Evolutionary conservation across 208 protist species (phyloP).

Genomic region (Novymonas esmeraldas): DNA sequence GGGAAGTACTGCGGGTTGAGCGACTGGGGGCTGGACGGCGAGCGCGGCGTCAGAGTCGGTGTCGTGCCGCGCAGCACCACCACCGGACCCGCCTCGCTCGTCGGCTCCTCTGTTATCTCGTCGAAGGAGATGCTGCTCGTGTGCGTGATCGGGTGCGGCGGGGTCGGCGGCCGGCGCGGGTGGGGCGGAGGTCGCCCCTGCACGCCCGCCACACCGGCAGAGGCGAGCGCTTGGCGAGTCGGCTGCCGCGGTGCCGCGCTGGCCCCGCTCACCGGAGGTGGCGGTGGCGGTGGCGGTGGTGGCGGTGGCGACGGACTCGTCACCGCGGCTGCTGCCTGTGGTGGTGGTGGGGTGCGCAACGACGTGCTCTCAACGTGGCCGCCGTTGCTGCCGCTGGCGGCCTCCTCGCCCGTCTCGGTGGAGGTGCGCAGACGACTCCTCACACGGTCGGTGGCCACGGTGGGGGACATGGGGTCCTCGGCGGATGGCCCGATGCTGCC

Average conservation of each 20-base stretch:
- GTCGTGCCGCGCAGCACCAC: conserved; percentile 35
- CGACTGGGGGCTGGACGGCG: conserved; percentile 10
- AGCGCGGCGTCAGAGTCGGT: conserved; percentile 11
- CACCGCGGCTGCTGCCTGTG: too few relatives aligned
- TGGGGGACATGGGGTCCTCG: conserved; percentile 14
- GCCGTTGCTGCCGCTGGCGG: too few relatives aligned
- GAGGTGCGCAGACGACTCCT: background rate
- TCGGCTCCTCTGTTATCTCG: conserved; percentile 34
- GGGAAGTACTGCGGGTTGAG: conserved; percentile 26
- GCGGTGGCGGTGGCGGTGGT: background rate
- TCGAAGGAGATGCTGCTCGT: conserved; percentile 39
- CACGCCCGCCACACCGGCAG: background rate
- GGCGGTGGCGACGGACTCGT: too few relatives aligned
- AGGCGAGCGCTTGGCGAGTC: background rate
- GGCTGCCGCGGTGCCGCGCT: conserved; percentile 1
- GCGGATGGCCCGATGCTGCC: background rate
- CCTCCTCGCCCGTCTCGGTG: background rate
- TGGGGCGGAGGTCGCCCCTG: conserved; percentile 27
- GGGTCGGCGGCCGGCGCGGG: conserved; percentile 24
- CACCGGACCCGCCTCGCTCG: conserved; percentile 28
- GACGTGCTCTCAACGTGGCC: too few relatives aligned
- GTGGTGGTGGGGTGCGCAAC: too few relatives aligned
- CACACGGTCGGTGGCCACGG: conserved; percentile 19
- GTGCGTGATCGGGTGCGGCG: conserved; percentile 34
- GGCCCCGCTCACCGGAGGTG: background rate